A percentile compares a stretch with the other conserved stretches of the same genome.
phyloP scores from a whole-genome alignment of 768 basidiomycete genomes.

The Hypsizygus marmoreus region DNA sequence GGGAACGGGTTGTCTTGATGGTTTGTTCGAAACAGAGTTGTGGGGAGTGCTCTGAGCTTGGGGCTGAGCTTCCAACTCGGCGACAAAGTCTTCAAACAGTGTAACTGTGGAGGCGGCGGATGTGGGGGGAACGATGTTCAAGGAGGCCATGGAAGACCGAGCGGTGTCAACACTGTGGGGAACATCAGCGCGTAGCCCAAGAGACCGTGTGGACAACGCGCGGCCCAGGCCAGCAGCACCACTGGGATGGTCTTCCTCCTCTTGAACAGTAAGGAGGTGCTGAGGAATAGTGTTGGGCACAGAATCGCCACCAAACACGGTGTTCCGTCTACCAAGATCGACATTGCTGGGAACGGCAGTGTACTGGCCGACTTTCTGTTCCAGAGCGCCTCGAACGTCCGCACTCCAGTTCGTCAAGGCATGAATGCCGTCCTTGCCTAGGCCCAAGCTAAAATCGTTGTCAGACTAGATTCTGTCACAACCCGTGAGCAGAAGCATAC shows the following conservation, averaged over 20 bases:
- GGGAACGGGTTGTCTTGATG: conserved; percentile 33
- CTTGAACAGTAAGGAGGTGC: conserved; percentile 41
- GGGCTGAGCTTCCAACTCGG: conserved; percentile 45
- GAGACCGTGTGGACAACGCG: conserved; percentile 44
- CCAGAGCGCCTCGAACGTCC: conserved; percentile 55
- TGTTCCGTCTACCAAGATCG: conserved; percentile 47
- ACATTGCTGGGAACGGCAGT: conserved; percentile 40
- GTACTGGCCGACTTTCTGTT: conserved; percentile 41
- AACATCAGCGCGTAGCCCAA: conserved; percentile 52
- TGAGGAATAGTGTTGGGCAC: conserved; percentile 31
- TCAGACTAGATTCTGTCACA: conserved; percentile 6
- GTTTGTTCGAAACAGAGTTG: conserved; percentile 42
- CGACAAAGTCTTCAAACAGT: conserved; percentile 57
- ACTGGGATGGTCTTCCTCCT: conserved; percentile 37
- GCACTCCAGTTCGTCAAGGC: conserved; percentile 52
- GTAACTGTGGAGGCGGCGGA: conserved; percentile 66
- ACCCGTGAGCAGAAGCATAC: conserved; percentile 34
- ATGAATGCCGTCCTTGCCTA: conserved; percentile 60
- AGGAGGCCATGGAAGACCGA: conserved; percentile 50
- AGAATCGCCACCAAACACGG: conserved; percentile 46
- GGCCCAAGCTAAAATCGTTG: conserved; percentile 47
- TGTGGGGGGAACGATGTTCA: conserved; percentile 38
- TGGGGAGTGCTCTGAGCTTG: conserved; percentile 68
- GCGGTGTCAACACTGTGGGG: conserved; percentile 50
- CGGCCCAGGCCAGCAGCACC: conserved; percentile 27